Percentiles rank a stretch among this genome's conserved stretches.
phyloP scores from a whole-genome alignment of 495 filamentous ascomycete species.

The Penicillium manginii region DNA sequence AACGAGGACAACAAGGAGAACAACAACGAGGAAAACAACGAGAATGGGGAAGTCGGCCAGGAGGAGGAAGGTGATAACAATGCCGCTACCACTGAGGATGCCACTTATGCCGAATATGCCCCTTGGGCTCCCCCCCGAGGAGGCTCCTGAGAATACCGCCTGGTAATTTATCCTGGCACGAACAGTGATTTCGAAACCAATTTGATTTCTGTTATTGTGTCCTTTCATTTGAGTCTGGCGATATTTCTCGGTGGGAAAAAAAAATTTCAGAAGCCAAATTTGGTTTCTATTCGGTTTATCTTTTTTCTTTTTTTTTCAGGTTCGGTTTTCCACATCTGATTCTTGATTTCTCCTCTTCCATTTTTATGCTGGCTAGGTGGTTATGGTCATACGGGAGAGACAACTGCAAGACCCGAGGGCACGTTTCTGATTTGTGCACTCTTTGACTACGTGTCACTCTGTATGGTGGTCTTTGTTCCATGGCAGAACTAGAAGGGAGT shows the following conservation, averaged over 20 bases:
- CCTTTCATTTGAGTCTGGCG: neutral
- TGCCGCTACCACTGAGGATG: neutral
- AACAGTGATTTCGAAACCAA: no score
- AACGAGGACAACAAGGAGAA: constrained; percentile 30
- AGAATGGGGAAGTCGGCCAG: constrained; percentile 11
- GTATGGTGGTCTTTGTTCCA: neutral
- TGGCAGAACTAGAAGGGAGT: neutral
- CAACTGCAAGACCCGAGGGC: no score
- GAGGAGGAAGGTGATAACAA: constrained; percentile 11
- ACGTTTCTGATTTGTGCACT: no score
- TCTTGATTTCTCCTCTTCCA: no score
- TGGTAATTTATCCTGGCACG: neutral
- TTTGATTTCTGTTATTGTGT: neutral
- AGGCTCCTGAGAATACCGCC: neutral
- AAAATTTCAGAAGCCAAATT: no score
- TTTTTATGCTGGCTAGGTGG: no score
- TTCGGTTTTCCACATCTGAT: no score
- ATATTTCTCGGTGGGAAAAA: neutral
- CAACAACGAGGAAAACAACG: constrained; percentile 44
- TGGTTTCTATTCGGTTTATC: no score
- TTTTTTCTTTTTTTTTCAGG: no score
- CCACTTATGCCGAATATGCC: neutral
- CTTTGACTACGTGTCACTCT: neutral
- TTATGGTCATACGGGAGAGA: no score
- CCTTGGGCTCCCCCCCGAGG: neutral